A percentile compares a stretch with the other conserved stretches of the same genome.
These are phyloP conservation scores for Cordyceps fumosorosea DNA, from an alignment of 2,329 filamentous ascomycete genomes.

Conservation along the genomic window DNA sequence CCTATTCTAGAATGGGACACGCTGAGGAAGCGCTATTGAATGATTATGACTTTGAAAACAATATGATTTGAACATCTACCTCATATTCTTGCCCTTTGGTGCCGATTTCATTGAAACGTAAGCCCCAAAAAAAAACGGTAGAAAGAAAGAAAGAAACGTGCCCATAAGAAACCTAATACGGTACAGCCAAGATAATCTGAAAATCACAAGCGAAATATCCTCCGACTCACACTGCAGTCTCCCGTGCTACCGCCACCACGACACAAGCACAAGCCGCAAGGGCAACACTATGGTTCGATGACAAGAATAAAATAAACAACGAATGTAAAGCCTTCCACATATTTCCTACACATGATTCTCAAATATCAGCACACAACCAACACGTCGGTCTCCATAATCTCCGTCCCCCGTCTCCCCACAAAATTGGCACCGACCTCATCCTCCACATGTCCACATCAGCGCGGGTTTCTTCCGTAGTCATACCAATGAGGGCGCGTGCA, in stretches of 20 bases:
- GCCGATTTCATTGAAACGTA: background rate
- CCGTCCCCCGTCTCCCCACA: slow-evolving; percentile 4
- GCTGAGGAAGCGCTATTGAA: background rate
- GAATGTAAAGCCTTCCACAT: background rate
- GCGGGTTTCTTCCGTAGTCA: background rate
- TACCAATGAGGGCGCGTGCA: slow-evolving; percentile 5
- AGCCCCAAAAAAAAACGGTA: background rate
- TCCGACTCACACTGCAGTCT: too few relatives aligned
- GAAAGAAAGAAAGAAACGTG: background rate
- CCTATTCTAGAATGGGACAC: background rate
- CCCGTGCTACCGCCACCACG: too few relatives aligned
- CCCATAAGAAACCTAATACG: background rate
- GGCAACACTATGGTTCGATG: background rate
- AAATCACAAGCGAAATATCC: background rate
- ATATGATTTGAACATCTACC: background rate
- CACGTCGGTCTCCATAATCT: background rate
- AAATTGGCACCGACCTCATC: background rate
- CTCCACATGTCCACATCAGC: background rate
- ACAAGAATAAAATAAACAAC: background rate
- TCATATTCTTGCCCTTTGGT: background rate
- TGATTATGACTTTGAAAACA: background rate
- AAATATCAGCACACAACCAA: background rate
- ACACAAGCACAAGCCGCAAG: background rate
- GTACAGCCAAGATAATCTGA: background rate
- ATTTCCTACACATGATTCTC: background rate